Evolutionary conservation across 2,329 filamentous ascomycete genomes (phyloP).

Genomic region (Fusarium pseudocircinatum): DNA sequence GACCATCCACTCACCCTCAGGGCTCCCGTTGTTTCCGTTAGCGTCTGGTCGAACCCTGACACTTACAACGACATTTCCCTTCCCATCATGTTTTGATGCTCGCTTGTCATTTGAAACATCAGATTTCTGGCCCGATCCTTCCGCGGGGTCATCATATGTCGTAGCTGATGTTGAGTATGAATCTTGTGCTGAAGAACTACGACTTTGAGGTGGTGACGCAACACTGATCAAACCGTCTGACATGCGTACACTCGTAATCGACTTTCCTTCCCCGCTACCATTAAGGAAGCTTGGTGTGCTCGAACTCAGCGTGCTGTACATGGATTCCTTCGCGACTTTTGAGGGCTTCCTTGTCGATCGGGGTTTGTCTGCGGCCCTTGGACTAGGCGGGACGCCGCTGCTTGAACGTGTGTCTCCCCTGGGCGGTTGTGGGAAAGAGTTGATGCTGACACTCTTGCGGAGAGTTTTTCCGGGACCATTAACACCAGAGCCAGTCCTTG

Average conservation of each 20-base stretch:
- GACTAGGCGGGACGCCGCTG: slow-evolving; percentile 71
- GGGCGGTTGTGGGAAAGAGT: slow-evolving; percentile 91
- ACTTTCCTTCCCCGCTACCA: slow-evolving; percentile 79
- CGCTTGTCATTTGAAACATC: slow-evolving; percentile 55
- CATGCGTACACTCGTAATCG: slow-evolving; percentile 72
- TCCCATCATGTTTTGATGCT: slow-evolving; percentile 72
- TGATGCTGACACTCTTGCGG: slow-evolving; percentile 91
- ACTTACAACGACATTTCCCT: slow-evolving; percentile 96
- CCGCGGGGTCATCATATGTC: slow-evolving; percentile 82
- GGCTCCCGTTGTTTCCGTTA: slow-evolving; percentile 66
- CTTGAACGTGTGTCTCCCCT: slow-evolving; percentile 66
- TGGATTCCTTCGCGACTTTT: slow-evolving; percentile 65
- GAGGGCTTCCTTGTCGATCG: slow-evolving; percentile 59
- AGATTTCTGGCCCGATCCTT: slow-evolving; percentile 54
- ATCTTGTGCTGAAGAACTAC: slow-evolving; percentile 90
- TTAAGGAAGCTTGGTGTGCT: slow-evolving; percentile 80
- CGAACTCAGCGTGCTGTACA: slow-evolving; percentile 58
- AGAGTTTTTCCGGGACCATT: slow-evolving; percentile 74
- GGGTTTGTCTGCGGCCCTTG: slow-evolving; percentile 62
- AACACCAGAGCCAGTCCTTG: slow-evolving; percentile 64
- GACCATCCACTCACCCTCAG: slow-evolving; percentile 90
- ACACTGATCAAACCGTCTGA: slow-evolving; percentile 81
- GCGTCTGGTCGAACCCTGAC: slow-evolving; percentile 91
- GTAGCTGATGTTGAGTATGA: slow-evolving; percentile 92
- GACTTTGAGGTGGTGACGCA: slow-evolving; percentile 85